Evolutionary conservation across 257 asterid genomes (phyloP), one percentile per base, ranked within the genome.

Genomic region (Rhazya stricta): DNA sequence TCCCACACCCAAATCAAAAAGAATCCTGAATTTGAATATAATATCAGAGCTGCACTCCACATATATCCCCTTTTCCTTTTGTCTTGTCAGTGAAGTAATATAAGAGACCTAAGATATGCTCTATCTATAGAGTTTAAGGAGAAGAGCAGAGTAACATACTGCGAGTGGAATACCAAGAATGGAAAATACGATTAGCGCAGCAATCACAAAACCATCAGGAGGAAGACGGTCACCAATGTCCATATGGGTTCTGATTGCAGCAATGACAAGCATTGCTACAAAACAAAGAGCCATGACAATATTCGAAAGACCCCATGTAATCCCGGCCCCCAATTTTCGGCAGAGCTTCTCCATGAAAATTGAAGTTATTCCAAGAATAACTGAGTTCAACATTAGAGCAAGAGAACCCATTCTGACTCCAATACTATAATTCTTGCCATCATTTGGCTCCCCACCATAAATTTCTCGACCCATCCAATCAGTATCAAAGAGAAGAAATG

Each of bases 391-490:
- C 97, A 88, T 88, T 70, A 91, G 81, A 50, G 93, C 95, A 39
- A 91, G 66, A 7, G 98, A 82, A 72, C 97, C 96, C 95, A 93
- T 89, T 81, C 98, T 87, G 81, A 91, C 97, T 79, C 98, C 98
- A 23, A 10, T 39, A 43, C 80, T 76, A 57, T 93, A 93, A 83
- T 79, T 86, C 51, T 48, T 73, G 51, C 98, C 96, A 27, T 77
- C 93, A 84, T 91, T 93, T 56, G 98, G 98, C 71, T 84, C 83
- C 19, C 98, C 98, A 0, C 96, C 97, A 82, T 89, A 93, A 76
- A 93, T 88, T 81, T 91, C 98, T 72, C 97, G 86, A 66, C 98
- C 96, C 96, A 93, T 89, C 98, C 96, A 93, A 80, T 93, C 98
- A 68, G 98, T 91, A 74, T 91, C 97, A 67, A 85, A 91, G 37